These are phyloP conservation scores for Chloromonas sp. DNA, from an alignment of 163 green algal species.

Conservation along the genomic window DNA sequence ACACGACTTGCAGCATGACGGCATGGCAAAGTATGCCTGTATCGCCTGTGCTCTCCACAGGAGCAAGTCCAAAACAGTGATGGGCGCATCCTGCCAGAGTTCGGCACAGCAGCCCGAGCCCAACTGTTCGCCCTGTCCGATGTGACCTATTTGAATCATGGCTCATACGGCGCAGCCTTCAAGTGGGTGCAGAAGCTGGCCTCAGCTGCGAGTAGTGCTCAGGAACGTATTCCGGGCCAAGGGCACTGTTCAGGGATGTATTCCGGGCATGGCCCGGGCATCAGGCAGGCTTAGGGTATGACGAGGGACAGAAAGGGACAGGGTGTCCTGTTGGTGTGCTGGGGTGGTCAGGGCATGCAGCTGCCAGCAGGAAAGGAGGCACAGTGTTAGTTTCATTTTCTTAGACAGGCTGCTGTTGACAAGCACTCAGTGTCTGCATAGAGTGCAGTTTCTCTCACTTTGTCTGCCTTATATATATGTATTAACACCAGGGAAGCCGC, in stretches of 20 bases:
- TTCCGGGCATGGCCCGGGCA: not conserved
- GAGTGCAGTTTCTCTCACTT: too few species aligned
- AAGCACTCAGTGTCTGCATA: too few species aligned
- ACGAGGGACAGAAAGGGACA: not conserved
- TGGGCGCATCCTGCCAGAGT: not conserved
- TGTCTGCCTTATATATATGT: too few species aligned
- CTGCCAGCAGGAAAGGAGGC: not conserved
- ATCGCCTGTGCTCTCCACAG: too few species aligned
- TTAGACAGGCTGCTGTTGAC: too few species aligned
- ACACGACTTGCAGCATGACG: too few species aligned
- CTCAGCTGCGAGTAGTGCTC: too few species aligned
- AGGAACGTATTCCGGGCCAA: not conserved
- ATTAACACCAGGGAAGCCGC: too few species aligned
- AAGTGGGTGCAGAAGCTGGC: constrained; percentile 12
- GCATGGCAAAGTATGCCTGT: too few species aligned
- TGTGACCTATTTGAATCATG: constrained; percentile 58
- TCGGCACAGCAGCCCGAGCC: not conserved
- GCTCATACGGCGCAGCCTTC: constrained; percentile 55
- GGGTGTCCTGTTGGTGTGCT: not conserved
- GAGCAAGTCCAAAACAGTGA: too few species aligned
- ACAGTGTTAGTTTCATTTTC: too few species aligned
- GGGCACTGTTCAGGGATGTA: not conserved
- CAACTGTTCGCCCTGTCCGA: constrained; percentile 40
- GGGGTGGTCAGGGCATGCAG: not conserved
- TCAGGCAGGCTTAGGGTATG: not conserved